Evolutionary conservation across 2,329 filamentous ascomycete species (phyloP).

Genomic region (Colletotrichum melonis): DNA sequence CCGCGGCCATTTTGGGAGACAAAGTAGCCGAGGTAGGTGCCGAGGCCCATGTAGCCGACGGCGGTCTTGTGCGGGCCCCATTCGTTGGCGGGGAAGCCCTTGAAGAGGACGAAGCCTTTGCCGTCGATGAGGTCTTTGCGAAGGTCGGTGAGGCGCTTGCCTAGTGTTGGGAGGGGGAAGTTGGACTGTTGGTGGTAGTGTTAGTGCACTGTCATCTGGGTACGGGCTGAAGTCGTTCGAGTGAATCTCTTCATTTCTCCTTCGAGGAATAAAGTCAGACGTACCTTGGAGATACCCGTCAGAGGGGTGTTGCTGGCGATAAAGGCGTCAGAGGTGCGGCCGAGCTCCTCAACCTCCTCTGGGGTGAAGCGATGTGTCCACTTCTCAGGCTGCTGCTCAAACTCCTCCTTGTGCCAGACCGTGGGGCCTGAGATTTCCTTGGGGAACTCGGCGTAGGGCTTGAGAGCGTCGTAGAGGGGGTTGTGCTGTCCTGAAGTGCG

Average conservation of each 20-base stretch:
- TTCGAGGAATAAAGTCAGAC: not conserved
- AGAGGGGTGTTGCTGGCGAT: slow-evolving; percentile 72
- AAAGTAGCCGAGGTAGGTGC: slow-evolving; percentile 88
- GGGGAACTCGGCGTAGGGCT: slow-evolving; percentile 77
- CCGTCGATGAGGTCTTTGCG: slow-evolving; percentile 72
- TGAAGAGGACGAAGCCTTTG: slow-evolving; percentile 92
- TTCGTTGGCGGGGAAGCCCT: slow-evolving; percentile 79
- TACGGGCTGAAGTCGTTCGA: not conserved
- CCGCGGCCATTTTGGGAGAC: slow-evolving; percentile 87
- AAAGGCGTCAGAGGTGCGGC: slow-evolving; percentile 75
- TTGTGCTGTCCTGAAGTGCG: slow-evolving; percentile 76
- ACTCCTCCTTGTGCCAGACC: slow-evolving; percentile 77
- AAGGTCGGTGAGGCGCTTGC: slow-evolving; percentile 47
- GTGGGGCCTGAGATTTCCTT: slow-evolving; percentile 77
- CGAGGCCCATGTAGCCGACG: slow-evolving; percentile 90
- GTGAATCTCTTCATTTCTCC: not conserved
- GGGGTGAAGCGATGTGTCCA: slow-evolving; percentile 79
- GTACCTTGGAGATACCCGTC: slow-evolving; percentile 68
- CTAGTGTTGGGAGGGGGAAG: slow-evolving; percentile 56
- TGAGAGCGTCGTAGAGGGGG: slow-evolving; percentile 73
- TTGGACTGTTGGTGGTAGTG: slow-evolving; percentile 43
- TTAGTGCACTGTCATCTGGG: not conserved
- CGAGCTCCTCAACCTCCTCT: slow-evolving; percentile 76
- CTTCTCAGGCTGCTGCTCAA: slow-evolving; percentile 69
- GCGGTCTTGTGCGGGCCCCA: slow-evolving; percentile 87